Conservation (phyloP, 1,284 basidiomycete species). For the Earliella scabrosa region DNA sequence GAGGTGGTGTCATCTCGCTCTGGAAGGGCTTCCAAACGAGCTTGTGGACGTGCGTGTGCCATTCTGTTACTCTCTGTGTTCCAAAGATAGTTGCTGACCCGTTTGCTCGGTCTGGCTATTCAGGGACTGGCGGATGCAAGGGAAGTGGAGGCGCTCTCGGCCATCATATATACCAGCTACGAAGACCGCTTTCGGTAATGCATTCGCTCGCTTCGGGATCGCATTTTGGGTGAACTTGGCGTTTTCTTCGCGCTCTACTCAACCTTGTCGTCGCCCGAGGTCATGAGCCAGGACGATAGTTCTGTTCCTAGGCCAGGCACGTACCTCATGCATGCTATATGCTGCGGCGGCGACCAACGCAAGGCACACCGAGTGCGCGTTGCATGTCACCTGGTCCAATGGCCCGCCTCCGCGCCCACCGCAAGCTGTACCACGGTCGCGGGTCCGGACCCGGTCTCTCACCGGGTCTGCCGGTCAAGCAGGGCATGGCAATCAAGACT, state of each 20-base stretch:
- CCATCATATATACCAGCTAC: conserved; percentile 43
- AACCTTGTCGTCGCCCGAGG: too few species aligned
- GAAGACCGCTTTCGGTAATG: conserved; percentile 39
- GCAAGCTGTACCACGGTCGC: background rate
- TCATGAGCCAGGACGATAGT: too few species aligned
- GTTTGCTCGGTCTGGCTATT: too few species aligned
- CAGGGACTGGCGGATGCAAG: conserved; percentile 37
- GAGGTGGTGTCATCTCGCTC: conserved; percentile 73
- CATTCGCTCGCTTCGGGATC: conserved; percentile 3
- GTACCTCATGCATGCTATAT: background rate
- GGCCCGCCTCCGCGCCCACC: too few species aligned
- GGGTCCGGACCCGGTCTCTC: background rate
- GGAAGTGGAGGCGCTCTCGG: conserved; percentile 38
- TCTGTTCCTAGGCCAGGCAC: background rate
- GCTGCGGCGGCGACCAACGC: background rate
- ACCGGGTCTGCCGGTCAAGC: background rate
- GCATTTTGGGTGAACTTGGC: background rate
- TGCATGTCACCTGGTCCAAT: background rate
- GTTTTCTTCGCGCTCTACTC: too few species aligned
- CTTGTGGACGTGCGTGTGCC: conserved; percentile 75
- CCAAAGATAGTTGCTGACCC: background rate
- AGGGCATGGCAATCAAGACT: background rate
- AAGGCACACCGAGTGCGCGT: background rate
- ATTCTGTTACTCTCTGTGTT: background rate
- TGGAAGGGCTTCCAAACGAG: conserved; percentile 80